Base-by-base conservation (phyloP, 345 rosid genomes). In the Corchorus capsularis region DNA sequence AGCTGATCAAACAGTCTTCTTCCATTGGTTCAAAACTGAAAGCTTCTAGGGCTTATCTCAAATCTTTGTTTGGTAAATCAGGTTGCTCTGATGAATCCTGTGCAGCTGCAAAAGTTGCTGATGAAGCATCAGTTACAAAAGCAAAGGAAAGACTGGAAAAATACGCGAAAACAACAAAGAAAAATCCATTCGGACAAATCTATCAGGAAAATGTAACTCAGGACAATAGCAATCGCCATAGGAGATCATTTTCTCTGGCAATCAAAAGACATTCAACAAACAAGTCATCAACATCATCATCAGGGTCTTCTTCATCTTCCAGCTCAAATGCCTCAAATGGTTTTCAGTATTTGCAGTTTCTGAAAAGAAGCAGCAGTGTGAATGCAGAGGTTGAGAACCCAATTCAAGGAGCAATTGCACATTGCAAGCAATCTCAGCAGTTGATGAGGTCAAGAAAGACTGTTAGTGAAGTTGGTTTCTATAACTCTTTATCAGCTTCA, bases 371-470 rank as follows among this genome's bases (percentile, higher is more conserved):
- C 75, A 82, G 81, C 77, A 87, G 97, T 61, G 82, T 80, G 63
- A 84, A 81, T 77, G 78, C 84, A 16, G 93, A 93, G 74, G 65
- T 86, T 53, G 99, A 95, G 81, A 91, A 86, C 55, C 88, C 98
- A 53, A 87, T 95, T 34, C 96, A 93, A 46, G 98, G 96, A 83
- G 99, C 99, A 64, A 95, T 95, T 68, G 88, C 95, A 72, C 94
- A 93, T 72, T 95, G 99, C 86, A 95, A 92, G 79, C 88, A 81
- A 78, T 91, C 98, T 75, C 87, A 86, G 67, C 83, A 89, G 81
- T 78, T 74, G 75, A 78, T 84, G 66, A 83, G 81, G 39, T 68
- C 89, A 43, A 85, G 87, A 77, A 88, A 78, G 74, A 74, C 72
- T 70, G 79, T 77, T 19, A 74, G 82, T 50, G 93, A 88, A 73